A percentile compares a stretch with the other conserved stretches of the same genome.
Conservation (phyloP, 257 asterid species). For the Solanum clarkiae region DNA sequence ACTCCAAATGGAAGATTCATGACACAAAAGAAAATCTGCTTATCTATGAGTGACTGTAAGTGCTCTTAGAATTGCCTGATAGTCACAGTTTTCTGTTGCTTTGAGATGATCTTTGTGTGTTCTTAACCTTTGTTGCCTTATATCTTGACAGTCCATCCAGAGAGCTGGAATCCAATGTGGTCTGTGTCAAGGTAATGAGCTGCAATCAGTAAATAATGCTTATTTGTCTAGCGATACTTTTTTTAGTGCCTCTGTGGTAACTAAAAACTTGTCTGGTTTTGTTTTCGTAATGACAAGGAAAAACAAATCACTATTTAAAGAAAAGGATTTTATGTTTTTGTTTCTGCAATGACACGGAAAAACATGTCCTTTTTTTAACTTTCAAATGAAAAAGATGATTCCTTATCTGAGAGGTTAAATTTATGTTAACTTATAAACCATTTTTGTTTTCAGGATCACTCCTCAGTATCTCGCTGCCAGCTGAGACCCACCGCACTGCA, state of each 20-base stretch:
- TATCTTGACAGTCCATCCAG: slow-evolving; percentile 31
- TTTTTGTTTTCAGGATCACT: background rate
- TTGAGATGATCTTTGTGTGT: background rate
- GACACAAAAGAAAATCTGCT: slow-evolving; percentile 87
- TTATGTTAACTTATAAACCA: background rate
- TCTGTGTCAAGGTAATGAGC: slow-evolving; percentile 31
- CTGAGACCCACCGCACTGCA: background rate
- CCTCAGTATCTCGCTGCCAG: background rate
- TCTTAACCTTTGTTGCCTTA: background rate
- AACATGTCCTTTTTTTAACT: background rate
- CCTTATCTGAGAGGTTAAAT: background rate
- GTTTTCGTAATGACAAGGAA: background rate
- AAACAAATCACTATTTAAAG: background rate
- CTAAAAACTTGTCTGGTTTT: background rate
- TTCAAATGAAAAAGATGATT: background rate
- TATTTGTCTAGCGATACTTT: background rate
- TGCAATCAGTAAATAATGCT: background rate
- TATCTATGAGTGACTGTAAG: slow-evolving; percentile 79
- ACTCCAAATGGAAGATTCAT: slow-evolving; percentile 79
- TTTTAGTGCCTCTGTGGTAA: background rate
- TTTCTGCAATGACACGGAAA: background rate
- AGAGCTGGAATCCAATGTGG: slow-evolving; percentile 56
- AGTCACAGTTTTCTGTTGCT: background rate
- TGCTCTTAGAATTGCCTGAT: background rate
- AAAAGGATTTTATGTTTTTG: background rate